These are phyloP conservation scores for Gastrodia elata DNA, from an alignment of 106 monocot genomes.

Conservation along the genomic window DNA sequence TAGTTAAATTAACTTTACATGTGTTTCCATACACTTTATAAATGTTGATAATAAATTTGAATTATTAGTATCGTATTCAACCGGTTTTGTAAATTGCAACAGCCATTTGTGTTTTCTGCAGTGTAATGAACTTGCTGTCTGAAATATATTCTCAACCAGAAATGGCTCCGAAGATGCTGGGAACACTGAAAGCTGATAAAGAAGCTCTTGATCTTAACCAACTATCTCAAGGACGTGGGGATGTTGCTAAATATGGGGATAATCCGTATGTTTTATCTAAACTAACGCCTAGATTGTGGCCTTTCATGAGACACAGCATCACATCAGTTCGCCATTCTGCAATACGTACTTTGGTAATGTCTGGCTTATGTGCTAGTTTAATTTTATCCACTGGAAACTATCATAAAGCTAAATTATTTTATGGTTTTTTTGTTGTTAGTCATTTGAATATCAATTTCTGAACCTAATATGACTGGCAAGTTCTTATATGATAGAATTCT, in stretches of 20 bases:
- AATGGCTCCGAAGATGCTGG: constrained; percentile 78
- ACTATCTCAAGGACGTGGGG: constrained; percentile 29
- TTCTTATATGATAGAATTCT: neutral
- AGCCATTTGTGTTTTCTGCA: constrained; percentile 22
- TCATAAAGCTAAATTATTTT: neutral
- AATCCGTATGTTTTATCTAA: constrained; percentile 74
- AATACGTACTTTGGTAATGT: constrained; percentile 74
- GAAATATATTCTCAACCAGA: constrained; percentile 94
- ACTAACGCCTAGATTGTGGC: constrained; percentile 85
- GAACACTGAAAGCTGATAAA: constrained; percentile 24
- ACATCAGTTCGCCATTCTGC: constrained; percentile 91
- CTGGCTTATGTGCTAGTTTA: neutral
- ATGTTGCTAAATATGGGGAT: constrained; percentile 27
- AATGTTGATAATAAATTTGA: neutral
- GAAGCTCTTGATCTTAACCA: constrained; percentile 71
- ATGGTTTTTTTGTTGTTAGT: neutral
- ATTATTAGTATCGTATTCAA: neutral
- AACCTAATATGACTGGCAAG: neutral
- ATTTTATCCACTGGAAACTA: neutral
- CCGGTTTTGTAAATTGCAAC: neutral
- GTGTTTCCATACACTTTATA: neutral
- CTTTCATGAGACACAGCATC: constrained; percentile 96
- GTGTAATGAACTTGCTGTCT: constrained; percentile 98
- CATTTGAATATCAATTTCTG: neutral
- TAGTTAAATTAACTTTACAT: no score